Base-by-base conservation (phyloP, 345 rosid species). In the Rhizophora apiculata region DNA sequence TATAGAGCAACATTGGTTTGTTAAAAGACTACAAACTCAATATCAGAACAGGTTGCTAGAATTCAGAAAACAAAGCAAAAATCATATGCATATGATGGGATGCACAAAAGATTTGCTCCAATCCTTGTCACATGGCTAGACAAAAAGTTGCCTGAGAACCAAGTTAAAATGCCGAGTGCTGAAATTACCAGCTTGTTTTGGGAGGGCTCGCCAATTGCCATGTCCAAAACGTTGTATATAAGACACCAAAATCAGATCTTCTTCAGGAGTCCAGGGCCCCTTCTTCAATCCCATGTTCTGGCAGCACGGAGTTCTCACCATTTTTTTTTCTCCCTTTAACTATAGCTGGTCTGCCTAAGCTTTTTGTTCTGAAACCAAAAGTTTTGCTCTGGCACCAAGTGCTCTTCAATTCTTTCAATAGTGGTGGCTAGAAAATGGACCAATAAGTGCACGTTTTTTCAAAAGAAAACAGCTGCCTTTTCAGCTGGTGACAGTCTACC, bases 231-330 rank as follows among this genome's bases (percentile, higher is more conserved):
- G 20, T 30, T 64, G 63, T 20, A 71, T 71, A 18, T 63, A 71
- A 71, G 74, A 71, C 13, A 71, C 58, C 62, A 71, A 64, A 39
- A 64, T 56, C 29, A 51, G 52, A 64, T 71, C 74, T 71, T 71
- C 74, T 56, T 64, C 63, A 3, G 74, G 74, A 0, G 68, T 71
- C 74, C 74, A 71, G 11, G 69, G 63, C 19, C 74, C 74, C 36
- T 71, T 71, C 63, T 71, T 71, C 57, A 64, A 22, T 15, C 74
- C 74, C 58, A 71, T 64, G 20, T 63, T 71, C 27, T 64, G 64
- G 55, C 74, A 71, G 6, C 68, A 64, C 13, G 57, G 48, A 22
- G 67, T 29, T 22, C 74, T 71, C 63, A 13, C 68, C 74, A 64
- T 71, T 29, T 64, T 63, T 64, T 63, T 21, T 0, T 3, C n/a